Evolutionary conservation across 495 filamentous ascomycete species (phyloP).

Genomic region (Schizothecium vesticola): DNA sequence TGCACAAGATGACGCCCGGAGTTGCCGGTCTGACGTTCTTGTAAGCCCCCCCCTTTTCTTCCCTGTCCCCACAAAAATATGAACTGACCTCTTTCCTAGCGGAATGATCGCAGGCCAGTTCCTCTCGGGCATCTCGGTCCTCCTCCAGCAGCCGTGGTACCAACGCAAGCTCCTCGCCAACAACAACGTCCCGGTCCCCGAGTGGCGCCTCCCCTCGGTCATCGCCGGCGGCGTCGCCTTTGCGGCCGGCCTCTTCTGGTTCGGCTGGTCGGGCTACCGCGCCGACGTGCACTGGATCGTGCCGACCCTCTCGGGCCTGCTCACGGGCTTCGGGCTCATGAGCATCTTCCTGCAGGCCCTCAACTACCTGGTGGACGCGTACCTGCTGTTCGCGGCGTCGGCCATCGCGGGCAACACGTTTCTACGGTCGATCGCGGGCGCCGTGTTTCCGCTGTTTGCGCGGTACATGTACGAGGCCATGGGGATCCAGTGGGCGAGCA

Average conservation of each 20-base stretch:
- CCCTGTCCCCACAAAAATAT: background rate
- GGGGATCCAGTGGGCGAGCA: constrained; percentile 72
- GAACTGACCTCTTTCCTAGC: background rate
- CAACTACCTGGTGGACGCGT: constrained; percentile 85
- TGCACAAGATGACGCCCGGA: constrained; percentile 63
- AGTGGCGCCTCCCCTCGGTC: constrained; percentile 79
- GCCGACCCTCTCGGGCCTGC: constrained; percentile 64
- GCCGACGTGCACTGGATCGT: constrained; percentile 72
- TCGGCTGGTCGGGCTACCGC: constrained; percentile 71
- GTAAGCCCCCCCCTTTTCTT: background rate
- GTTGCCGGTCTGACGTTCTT: constrained; percentile 72
- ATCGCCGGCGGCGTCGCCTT: constrained; percentile 73
- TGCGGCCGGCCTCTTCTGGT: constrained; percentile 77
- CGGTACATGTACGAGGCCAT: constrained; percentile 74
- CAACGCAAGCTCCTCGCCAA: constrained; percentile 65
- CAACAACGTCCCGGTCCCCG: constrained; percentile 67
- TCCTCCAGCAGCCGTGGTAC: constrained; percentile 63
- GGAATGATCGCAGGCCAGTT: constrained; percentile 75
- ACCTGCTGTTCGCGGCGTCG: constrained; percentile 84
- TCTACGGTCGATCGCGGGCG: constrained; percentile 69
- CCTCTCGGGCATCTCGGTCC: constrained; percentile 59
- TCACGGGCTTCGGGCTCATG: constrained; percentile 57
- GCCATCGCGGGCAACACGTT: constrained; percentile 89
- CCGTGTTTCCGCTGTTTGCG: constrained; percentile 77
- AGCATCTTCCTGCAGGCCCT: constrained; percentile 79